Base-by-base conservation (phyloP, 305 asterid species). In the Fraxinus xanthoxyloides region DNA sequence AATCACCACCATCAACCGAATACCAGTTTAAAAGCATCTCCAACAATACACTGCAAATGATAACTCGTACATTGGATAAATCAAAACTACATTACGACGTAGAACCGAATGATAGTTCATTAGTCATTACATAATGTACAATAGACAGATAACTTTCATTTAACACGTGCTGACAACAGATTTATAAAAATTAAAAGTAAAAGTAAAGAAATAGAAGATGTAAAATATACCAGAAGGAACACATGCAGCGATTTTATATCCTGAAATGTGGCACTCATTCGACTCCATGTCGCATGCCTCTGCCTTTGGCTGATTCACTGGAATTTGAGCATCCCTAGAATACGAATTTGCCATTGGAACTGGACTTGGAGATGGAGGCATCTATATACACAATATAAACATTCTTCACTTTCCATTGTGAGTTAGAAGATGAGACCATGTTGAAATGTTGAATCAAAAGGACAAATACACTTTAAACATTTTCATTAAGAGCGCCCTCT, bases 361-460 rank as follows among this genome's bases (percentile, higher is more conserved):
- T 7, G 93, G 93, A 81, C 88, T 79, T 4, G 90, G 90, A 13
- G 91, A 87, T 24, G 91, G 90, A 84, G 90, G 76, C 2, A 76
- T 59, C 93, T 89, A 72, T 4, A 84, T 79, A 83, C 85, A 48
- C 79, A 51, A n/a, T 1, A 61, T 9, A 61, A 59, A 65, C 80
- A 79, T 26, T 36, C 74, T 24, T 67, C 26, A 78, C 23, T 65
- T 32, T 77, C 34, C 63, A 73, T 24, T 34, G 78, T 77, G 79
- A 75, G 19, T 23, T 5, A 17, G n/a, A n/a, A n/a, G n/a, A 81
- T 32, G 65, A 5, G 77, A 81, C 15, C 23, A 28, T 26, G 13
- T 30, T 36, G 82, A 76, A 78, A 77, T 9, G 21, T 4, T 31
- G 61, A 13, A 83, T 78, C n/a, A 15, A 43, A 1, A 51, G 19